These are phyloP conservation scores for Coriolopsis trogii DNA, from an alignment of 1,284 basidiomycete species.

Conservation along the genomic window DNA sequence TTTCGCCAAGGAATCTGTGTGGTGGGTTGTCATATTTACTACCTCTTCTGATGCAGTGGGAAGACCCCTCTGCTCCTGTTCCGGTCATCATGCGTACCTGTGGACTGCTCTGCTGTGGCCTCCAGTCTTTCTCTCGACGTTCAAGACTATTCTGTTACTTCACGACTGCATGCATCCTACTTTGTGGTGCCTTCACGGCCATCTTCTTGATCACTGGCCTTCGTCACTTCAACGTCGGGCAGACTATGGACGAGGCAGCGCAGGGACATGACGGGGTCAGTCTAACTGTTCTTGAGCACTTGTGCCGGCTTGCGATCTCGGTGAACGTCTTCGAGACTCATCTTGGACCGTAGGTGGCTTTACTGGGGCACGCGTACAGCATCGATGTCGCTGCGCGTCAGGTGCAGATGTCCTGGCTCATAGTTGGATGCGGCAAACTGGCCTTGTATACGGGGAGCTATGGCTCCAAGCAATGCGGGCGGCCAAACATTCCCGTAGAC, in stretches of 20 bases:
- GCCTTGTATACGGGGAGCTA: conserved; percentile 6
- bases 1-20: too few relatives aligned
- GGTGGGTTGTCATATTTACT: too few relatives aligned
- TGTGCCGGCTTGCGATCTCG: neutral
- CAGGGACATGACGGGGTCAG: conserved; percentile 4
- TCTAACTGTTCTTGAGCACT: neutral
- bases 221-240: neutral
- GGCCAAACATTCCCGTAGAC: conserved; percentile 12
- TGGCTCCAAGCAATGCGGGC: conserved; percentile 9
- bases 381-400: conserved; percentile 19
- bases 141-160: conserved; percentile 3
- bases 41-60: too few relatives aligned
- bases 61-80: too few relatives aligned
- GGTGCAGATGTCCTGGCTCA: conserved; percentile 24
- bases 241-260: conserved; percentile 2
- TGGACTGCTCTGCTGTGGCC: neutral
- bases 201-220: conserved; percentile 6
- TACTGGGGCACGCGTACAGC: conserved; percentile 24
- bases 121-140: conserved; percentile 3
- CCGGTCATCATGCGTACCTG: too few relatives aligned
- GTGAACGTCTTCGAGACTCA: neutral
- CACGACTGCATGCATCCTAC: neutral
- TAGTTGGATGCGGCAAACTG: conserved; percentile 20
- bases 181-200: conserved; percentile 4
- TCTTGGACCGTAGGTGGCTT: conserved; percentile 12